Conservation (phyloP, 352 stramenopile species). For the Lagenidium giganteum region DNA sequence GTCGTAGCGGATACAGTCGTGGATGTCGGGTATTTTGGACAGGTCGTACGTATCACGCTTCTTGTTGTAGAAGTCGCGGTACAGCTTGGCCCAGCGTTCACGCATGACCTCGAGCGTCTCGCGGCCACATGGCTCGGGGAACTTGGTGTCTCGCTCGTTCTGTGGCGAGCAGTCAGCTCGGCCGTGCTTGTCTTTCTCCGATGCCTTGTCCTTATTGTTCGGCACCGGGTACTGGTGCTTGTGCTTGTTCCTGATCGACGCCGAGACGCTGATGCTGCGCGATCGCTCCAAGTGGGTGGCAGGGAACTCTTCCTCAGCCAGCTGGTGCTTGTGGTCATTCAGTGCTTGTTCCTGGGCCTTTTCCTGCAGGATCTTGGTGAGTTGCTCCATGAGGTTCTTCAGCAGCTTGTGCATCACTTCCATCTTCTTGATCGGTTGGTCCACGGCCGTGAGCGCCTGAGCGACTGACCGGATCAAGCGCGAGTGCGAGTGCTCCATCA, state of each 20-base stretch:
- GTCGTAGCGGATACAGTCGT: conserved; percentile 98
- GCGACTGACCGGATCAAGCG: conserved; percentile 78
- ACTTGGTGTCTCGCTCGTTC: conserved; percentile 51
- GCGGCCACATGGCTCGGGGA: conserved; percentile 75
- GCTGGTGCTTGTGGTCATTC: conserved; percentile 36
- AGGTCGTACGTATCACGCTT: conserved; percentile 93
- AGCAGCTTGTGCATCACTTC: conserved; percentile 89
- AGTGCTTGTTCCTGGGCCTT: conserved; percentile 61
- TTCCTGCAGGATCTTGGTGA: conserved; percentile 75
- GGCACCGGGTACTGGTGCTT: conserved; percentile 46
- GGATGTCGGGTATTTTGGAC: conserved; percentile 97
- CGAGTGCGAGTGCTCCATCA: conserved; percentile 77
- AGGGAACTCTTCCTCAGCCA: conserved; percentile 19
- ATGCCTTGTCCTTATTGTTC: conserved; percentile 21
- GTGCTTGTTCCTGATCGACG: conserved; percentile 33
- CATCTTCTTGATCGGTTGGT: conserved; percentile 95
- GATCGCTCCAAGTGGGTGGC: conserved; percentile 47
- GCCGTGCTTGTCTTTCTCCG: too few relatives aligned
- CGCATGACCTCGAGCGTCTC: conserved; percentile 87
- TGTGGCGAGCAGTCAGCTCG: neutral
- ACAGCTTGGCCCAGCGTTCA: conserved; percentile 91
- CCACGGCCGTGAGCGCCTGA: conserved; percentile 65
- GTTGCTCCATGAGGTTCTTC: conserved; percentile 91
- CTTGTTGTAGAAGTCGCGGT: conserved; percentile 95
- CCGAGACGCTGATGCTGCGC: conserved; percentile 58